phyloP scores from a whole-genome alignment of 1,284 basidiomycete species.

The Marasmius tenuissimus region DNA sequence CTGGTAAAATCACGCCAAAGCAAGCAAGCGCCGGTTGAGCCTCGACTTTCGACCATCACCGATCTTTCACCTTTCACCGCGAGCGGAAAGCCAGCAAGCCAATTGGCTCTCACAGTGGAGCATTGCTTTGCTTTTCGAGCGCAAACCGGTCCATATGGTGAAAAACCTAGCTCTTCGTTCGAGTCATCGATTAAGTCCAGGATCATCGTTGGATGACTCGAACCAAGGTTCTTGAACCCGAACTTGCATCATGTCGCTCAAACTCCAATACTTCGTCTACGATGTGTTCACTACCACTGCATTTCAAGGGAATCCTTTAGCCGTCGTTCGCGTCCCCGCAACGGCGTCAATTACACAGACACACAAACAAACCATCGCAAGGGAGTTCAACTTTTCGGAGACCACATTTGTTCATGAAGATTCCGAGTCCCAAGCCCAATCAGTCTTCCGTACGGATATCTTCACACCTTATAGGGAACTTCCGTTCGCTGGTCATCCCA shows the following conservation, averaged over 20 bases:
- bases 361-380: constrained; percentile 41
- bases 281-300: constrained; percentile 43
- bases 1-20: too few relatives aligned
- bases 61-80: too few relatives aligned
- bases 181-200: too few relatives aligned
- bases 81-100: too few relatives aligned
- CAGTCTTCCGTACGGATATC: constrained; percentile 36
- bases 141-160: too few relatives aligned
- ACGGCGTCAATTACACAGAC: constrained; percentile 28
- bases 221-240: neutral
- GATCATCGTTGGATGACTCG: too few relatives aligned
- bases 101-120: too few relatives aligned
- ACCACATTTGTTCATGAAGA: constrained; percentile 41
- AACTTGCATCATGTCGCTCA: neutral
- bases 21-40: too few relatives aligned
- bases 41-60: too few relatives aligned
- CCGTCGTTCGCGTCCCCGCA: constrained; percentile 37
- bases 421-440: constrained; percentile 6
- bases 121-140: too few relatives aligned
- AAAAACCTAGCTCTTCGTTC: too few relatives aligned
- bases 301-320: constrained; percentile 43
- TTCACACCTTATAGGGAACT: constrained; percentile 39
- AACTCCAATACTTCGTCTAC: constrained; percentile 26
- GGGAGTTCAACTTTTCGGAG: constrained; percentile 48
- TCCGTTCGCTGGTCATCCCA: constrained; percentile 47